Base-by-base conservation (phyloP, 2,329 filamentous ascomycete species). In the Clonostachys rhizophaga region DNA sequence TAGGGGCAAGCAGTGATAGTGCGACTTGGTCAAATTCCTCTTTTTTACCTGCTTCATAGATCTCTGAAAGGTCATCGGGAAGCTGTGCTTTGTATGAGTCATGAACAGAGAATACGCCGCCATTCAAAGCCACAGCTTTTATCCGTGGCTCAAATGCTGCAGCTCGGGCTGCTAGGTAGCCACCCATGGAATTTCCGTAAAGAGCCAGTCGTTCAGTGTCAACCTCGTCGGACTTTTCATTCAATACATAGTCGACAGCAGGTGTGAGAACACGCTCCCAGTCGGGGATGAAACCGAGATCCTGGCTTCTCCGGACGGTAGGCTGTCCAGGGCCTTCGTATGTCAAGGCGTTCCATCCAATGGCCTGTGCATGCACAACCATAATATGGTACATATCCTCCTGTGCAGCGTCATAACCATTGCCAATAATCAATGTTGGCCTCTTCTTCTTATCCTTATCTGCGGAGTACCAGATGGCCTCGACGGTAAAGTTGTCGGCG, bases 321-420 rank as follows among this genome's bases (percentile, higher is more conserved):
- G 64, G 61, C 51, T 75, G 72, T 0, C 71, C 72, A 0, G 71
- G 72, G 0, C 72, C 73, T 45, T 76, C 72, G 45, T 68, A 76
- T 1, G 65, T 67, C 8, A 74, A 60, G 42, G 62, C 59, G 43
- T 74, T 70, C 49, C 58, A 69, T 12, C 70, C 71, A 1, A 70
- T 62, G n/a, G 63, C 59, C 2, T 71, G 49, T 1, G 62, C 64
- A 0, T 63, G 50, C 11, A 55, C 53, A 9, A 61, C 68, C 17
- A 64, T 54, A 3, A 55, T 40, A 45, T 74, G 70, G 46, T 67
- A 67, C 18, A 66, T 57, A 11, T 75, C 71, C 46, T 75, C 72
- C 52, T 72, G 69, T 1, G 64, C 52, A 5, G 60, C 68, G 47
- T 76, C 73, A 42, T 65, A 71, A 4, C 72, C 69, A 35, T 62